These are phyloP conservation scores for Vanrija sp. DNA, from an alignment of 1,284 basidiomycete species.

Conservation along the genomic window DNA sequence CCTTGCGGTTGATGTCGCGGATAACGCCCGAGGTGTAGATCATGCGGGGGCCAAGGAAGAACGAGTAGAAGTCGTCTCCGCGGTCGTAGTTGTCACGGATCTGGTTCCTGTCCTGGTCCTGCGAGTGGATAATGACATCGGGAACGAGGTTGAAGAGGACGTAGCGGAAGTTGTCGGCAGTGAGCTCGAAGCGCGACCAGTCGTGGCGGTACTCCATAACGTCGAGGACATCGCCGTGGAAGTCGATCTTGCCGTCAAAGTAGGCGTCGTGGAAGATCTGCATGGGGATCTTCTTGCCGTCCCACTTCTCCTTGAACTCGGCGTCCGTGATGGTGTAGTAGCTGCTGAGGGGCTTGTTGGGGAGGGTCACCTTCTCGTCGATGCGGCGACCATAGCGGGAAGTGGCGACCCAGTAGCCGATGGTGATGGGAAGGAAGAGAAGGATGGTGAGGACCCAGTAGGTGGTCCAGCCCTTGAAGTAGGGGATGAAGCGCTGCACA, in stretches of 20 bases:
- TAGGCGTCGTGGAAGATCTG: slow-evolving; percentile 96
- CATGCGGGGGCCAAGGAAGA: slow-evolving; percentile 55
- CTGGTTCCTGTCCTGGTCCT: slow-evolving; percentile 88
- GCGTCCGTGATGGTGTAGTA: slow-evolving; percentile 89
- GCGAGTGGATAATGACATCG: slow-evolving; percentile 87
- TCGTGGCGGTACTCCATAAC: slow-evolving; percentile 92
- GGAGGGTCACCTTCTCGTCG: slow-evolving; percentile 83
- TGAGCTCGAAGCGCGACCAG: slow-evolving; percentile 80
- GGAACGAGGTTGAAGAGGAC: slow-evolving; percentile 85
- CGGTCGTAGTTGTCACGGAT: slow-evolving; percentile 97
- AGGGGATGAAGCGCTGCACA: slow-evolving; percentile 71
- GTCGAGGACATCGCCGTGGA: slow-evolving; percentile 95
- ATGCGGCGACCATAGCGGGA: slow-evolving; percentile 75
- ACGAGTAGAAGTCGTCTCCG: slow-evolving; percentile 89
- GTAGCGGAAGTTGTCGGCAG: slow-evolving; percentile 75
- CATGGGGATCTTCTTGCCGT: slow-evolving; percentile 88
- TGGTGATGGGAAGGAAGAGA: slow-evolving; percentile 68
- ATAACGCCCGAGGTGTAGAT: slow-evolving; percentile 95
- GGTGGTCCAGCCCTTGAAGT: slow-evolving; percentile 62
- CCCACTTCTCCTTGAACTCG: slow-evolving; percentile 72
- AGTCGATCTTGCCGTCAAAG: slow-evolving; percentile 93
- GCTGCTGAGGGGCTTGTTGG: slow-evolving; percentile 76
- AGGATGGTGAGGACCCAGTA: slow-evolving; percentile 69
- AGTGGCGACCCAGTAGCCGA: slow-evolving; percentile 87
- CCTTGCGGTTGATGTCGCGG: slow-evolving; percentile 65